Conservation (phyloP, 257 asterid genomes). For the Primulina huaijiensis region DNA sequence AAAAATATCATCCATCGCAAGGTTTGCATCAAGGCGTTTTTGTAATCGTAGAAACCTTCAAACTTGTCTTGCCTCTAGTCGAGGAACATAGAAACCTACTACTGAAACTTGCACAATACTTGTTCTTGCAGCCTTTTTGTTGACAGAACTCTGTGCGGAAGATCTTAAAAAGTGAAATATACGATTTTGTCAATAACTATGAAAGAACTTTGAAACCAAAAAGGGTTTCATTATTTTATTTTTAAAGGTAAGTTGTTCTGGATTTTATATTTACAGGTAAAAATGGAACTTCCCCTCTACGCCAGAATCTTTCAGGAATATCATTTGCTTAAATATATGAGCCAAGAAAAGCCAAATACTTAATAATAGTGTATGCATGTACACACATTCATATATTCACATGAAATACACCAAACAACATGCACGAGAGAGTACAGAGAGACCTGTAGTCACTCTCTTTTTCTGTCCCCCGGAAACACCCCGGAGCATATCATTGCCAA, state of each 20-base stretch:
- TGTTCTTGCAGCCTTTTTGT: background rate
- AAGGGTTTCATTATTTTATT: background rate
- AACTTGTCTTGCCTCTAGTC: background rate
- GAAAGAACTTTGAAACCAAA: background rate
- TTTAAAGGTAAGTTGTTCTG: background rate
- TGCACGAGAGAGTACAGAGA: slow-evolving; percentile 25
- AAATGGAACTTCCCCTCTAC: background rate
- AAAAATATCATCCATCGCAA: too few species aligned
- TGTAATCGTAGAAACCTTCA: background rate
- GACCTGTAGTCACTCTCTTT: slow-evolving; percentile 84
- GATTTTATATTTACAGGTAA: background rate
- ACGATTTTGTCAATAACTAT: too few species aligned
- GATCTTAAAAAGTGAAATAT: background rate
- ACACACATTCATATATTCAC: background rate
- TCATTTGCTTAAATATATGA: background rate
- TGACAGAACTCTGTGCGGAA: background rate
- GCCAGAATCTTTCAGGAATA: background rate
- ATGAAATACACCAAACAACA: background rate
- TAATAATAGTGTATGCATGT: background rate
- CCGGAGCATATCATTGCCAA: slow-evolving; percentile 84
- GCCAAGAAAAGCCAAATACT: background rate
- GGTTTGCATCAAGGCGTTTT: background rate
- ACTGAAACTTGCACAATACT: background rate
- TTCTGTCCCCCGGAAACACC: slow-evolving; percentile 92
- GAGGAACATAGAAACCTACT: background rate